phyloP scores from a whole-genome alignment of 495 filamentous ascomycete species.

The Aspergillus sclerotiicarbonarius region DNA sequence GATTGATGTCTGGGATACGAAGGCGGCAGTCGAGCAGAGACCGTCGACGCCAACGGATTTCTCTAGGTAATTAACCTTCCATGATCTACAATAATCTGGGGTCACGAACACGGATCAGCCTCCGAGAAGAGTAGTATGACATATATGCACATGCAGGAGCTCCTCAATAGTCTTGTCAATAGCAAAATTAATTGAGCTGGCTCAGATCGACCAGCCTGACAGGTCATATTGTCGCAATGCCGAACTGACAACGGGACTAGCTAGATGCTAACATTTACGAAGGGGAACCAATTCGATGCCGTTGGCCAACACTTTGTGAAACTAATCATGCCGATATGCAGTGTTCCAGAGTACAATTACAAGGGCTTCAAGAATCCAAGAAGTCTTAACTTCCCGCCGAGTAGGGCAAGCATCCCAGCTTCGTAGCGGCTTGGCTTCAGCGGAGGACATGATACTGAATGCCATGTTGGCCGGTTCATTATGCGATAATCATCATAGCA shows the following conservation, averaged over 20 bases:
- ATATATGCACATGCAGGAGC: slow-evolving; percentile 12
- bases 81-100: slow-evolving; percentile 4
- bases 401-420: not conserved
- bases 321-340: not conserved
- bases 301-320: not conserved
- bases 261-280: not conserved
- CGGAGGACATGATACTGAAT: not conserved
- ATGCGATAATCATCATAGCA: slow-evolving; percentile 7
- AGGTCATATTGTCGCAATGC: slow-evolving; percentile 4
- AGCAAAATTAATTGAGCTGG: slow-evolving; percentile 14
- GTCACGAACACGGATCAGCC: not conserved
- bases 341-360: not conserved
- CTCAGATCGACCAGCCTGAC: slow-evolving; percentile 8
- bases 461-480: slow-evolving; percentile 15
- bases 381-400: not conserved
- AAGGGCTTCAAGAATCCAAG: not conserved
- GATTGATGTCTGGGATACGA: not conserved
- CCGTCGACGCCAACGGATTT: not conserved
- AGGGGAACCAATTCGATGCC: not conserved
- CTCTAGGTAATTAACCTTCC: not conserved
- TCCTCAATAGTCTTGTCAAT: slow-evolving; percentile 16
- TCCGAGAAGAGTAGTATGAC: slow-evolving; percentile 1
- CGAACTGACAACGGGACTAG: not conserved
- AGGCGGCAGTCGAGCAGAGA: not conserved
- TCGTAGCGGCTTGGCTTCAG: not conserved